Conservation (phyloP, 306 rosid species). For the Alnus glutinosa region DNA sequence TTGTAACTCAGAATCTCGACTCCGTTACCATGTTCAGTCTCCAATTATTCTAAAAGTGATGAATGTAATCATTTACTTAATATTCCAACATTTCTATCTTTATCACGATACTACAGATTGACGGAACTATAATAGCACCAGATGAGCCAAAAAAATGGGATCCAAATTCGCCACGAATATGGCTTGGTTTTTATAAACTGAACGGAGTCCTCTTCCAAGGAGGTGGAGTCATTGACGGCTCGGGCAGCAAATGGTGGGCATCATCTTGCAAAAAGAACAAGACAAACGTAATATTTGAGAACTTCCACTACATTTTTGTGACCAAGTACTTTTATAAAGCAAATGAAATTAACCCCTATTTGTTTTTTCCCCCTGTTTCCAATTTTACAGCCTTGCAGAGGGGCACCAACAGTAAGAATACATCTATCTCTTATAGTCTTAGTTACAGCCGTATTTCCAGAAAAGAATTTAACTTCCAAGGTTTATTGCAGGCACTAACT, state of each 20-base stretch:
- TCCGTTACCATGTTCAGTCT: too few species aligned
- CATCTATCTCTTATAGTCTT: conserved; percentile 19
- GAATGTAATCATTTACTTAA: too few species aligned
- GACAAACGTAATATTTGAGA: conserved; percentile 56
- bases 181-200: conserved; percentile 79
- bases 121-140: conserved; percentile 92
- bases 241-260: conserved; percentile 99
- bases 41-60: too few species aligned
- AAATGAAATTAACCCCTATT: conserved; percentile 9
- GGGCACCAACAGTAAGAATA: conserved; percentile 86
- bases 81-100: too few species aligned
- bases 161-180: conserved; percentile 54
- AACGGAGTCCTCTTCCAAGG: conserved; percentile 76
- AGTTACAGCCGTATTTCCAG: not conserved
- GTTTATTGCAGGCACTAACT: conserved; percentile 76
- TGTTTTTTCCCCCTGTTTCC: conserved; percentile 4
- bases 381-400: conserved; percentile 82
- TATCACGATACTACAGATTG: conserved; percentile 48
- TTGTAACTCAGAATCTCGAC: too few species aligned
- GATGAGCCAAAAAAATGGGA: conserved; percentile 83
- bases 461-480: conserved; percentile 15
- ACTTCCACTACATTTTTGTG: conserved; percentile 4
- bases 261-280: conserved; percentile 95
- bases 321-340: conserved; percentile 11
- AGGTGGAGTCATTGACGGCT: conserved; percentile 83